phyloP scores from a whole-genome alignment of 2,329 filamentous ascomycete species.

The Diaporthe helianthi region DNA sequence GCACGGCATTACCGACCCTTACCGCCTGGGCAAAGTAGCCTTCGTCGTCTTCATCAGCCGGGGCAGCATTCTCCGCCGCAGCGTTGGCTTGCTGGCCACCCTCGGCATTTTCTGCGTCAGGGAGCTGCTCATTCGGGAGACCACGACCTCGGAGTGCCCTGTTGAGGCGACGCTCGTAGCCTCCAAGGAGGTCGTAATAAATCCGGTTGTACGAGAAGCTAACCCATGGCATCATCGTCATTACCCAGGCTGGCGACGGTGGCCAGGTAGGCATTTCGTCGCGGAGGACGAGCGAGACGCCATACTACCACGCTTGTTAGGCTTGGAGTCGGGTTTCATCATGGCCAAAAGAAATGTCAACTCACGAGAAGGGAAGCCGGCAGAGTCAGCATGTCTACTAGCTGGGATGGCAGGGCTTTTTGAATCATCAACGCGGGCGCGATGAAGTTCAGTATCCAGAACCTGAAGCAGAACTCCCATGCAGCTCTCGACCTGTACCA shows the following conservation, averaged over 20 bases:
- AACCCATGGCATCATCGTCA: slow-evolving; percentile 56
- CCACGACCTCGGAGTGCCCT: slow-evolving; percentile 50
- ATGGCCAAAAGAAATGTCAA: neutral
- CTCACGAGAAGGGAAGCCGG: slow-evolving; percentile 52
- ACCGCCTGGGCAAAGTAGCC: slow-evolving; percentile 36
- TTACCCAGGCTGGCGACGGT: slow-evolving; percentile 58
- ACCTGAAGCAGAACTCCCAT: slow-evolving; percentile 37
- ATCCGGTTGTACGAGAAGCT: slow-evolving; percentile 50
- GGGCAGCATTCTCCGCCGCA: slow-evolving; percentile 26
- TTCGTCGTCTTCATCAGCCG: slow-evolving; percentile 38
- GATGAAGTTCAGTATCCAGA: slow-evolving; percentile 51
- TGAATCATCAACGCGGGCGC: slow-evolving; percentile 54
- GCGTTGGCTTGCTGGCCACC: slow-evolving; percentile 26
- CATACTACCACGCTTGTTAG: slow-evolving; percentile 49
- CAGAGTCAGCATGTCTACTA: slow-evolving; percentile 51
- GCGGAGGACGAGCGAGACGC: slow-evolving; percentile 52
- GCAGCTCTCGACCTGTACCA: slow-evolving; percentile 31
- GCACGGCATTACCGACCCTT: slow-evolving; percentile 38
- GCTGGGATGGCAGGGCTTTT: slow-evolving; percentile 49
- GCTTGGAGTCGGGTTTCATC: neutral
- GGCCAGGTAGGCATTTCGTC: slow-evolving; percentile 60
- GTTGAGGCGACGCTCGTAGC: slow-evolving; percentile 58
- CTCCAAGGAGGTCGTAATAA: slow-evolving; percentile 55
- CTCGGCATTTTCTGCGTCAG: slow-evolving; percentile 28
- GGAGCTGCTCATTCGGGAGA: slow-evolving; percentile 36